Base-by-base conservation (phyloP, 2,329 filamentous ascomycete species). In the Leptodontidium sp. region DNA sequence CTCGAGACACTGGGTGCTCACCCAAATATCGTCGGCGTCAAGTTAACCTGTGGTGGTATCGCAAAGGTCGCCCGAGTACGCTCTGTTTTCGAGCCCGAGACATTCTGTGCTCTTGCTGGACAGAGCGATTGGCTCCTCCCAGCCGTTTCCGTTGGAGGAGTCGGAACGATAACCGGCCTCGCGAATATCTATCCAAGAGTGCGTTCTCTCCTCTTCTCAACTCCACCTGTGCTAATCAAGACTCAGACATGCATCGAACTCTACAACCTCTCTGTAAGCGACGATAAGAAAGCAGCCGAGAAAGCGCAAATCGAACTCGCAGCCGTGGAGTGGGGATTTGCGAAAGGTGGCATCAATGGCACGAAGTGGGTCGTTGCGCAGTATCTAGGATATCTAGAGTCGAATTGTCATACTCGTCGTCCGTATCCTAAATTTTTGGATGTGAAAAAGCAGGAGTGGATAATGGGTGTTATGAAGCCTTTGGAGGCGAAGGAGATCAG, bases 101-200 rank as follows among this genome's bases (percentile, higher is more conserved):
- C 84, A 14, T 73, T 73, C 63, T 65, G 64, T 58, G 64, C 67
- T 2, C 58, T 71, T 11, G 72, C 64, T 50, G 92, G 92, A 0
- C 91, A 93, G 80, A 88, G 87, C 1, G 91, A 94, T 75, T 93
- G 92, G 77, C 26, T 69, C 15, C 81, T 91, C 61, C 87, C 87
- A 1, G 87, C 86, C 0, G 77, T 91, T 43, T 83, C 84, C 1
- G 84, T 85, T 7, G 88, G 89, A 17, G 86, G 84, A 38, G 83
- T 84, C 1, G 89, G 89, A 11, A 87, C 84, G 71, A 87, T 91
- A 61, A 87, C 88, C 0, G 88, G 87, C 2, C 86, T 90, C 70
- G 69, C 67, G 14, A 71, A 71, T 55, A 65, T 71, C 14, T 65
- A 65, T 45, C 65, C 70, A 50, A 67, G 59, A 58, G 59, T 62